These are phyloP conservation scores for Fusarium burgessii DNA, from an alignment of 2,329 filamentous ascomycete genomes.

Conservation along the genomic window DNA sequence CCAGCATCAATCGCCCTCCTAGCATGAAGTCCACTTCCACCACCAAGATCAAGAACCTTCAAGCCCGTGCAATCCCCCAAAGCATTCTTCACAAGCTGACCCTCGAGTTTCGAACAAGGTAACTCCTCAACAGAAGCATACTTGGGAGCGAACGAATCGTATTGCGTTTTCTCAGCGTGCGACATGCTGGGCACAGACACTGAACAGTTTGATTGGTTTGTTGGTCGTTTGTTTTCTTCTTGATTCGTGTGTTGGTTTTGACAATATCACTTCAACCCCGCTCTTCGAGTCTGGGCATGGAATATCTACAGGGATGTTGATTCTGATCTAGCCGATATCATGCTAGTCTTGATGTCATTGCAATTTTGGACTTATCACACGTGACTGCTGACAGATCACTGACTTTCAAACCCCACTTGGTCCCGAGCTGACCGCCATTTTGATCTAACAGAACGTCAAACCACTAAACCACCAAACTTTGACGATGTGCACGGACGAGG, in stretches of 20 bases:
- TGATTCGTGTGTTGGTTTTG: neutral
- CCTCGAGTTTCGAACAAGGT: neutral
- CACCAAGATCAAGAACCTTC: neutral
- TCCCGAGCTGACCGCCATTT: neutral
- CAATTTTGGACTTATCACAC: neutral
- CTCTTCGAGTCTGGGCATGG: neutral
- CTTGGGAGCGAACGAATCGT: conserved; percentile 3
- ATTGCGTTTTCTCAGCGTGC: neutral
- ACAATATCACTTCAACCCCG: neutral
- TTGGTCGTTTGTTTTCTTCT: neutral
- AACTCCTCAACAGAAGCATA: conserved; percentile 10
- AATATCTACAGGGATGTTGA: neutral
- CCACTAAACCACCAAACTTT: neutral
- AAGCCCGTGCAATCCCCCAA: neutral
- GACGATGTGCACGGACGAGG: neutral
- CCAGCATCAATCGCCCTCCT: neutral
- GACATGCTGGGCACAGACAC: neutral
- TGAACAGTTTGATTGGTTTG: neutral
- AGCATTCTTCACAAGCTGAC: neutral
- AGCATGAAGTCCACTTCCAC: neutral
- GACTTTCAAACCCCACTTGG: neutral
- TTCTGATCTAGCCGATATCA: neutral
- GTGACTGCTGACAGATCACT: neutral
- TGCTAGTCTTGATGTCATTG: neutral
- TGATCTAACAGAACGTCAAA: neutral